Percentiles rank a stretch among this genome's conserved stretches.
These are phyloP conservation scores for Colletotrichum lupini DNA, from an alignment of 2,329 filamentous ascomycete genomes.

Conservation along the genomic window DNA sequence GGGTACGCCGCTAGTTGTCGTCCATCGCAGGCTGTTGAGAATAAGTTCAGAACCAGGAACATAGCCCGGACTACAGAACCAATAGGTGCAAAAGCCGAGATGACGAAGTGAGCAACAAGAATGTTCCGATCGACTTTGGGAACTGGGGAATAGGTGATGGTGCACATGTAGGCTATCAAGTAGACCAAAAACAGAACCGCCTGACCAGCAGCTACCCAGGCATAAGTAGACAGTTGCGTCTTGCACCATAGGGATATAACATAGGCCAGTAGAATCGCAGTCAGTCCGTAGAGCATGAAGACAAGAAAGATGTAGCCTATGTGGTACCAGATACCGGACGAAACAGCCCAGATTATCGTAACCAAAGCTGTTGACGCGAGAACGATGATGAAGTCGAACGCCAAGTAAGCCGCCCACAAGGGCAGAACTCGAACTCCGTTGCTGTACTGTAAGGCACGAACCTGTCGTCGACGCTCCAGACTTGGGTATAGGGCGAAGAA, in stretches of 20 bases:
- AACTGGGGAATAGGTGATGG: constrained; percentile 72
- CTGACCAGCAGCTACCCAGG: constrained; percentile 82
- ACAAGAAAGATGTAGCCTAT: constrained; percentile 85
- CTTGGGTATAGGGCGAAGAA: constrained; percentile 93
- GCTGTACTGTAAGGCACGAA: constrained; percentile 88
- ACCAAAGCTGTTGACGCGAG: constrained; percentile 73
- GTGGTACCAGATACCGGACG: constrained; percentile 78
- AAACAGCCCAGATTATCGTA: constrained; percentile 74
- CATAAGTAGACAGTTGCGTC: constrained; percentile 86
- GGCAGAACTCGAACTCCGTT: constrained; percentile 87
- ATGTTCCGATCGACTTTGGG: constrained; percentile 75
- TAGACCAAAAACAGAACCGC: constrained; percentile 78
- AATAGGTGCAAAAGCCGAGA: constrained; percentile 80
- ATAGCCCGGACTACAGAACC: constrained; percentile 80
- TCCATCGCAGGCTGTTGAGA: constrained; percentile 80
- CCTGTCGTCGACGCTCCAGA: constrained; percentile 81
- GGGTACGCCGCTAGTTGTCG: constrained; percentile 74
- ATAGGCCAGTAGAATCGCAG: constrained; percentile 82
- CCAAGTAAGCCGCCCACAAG: constrained; percentile 85
- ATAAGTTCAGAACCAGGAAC: constrained; percentile 84
- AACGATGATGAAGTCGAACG: constrained; percentile 84
- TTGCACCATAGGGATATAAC: constrained; percentile 82
- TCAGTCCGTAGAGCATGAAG: constrained; percentile 71
- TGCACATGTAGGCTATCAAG: constrained; percentile 76
- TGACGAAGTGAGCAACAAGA: constrained; percentile 77